Percentiles rank a stretch among this genome's conserved stretches.
These are phyloP conservation scores for Ilyonectria robusta DNA, from an alignment of 2,329 filamentous ascomycete genomes.

Conservation along the genomic window DNA sequence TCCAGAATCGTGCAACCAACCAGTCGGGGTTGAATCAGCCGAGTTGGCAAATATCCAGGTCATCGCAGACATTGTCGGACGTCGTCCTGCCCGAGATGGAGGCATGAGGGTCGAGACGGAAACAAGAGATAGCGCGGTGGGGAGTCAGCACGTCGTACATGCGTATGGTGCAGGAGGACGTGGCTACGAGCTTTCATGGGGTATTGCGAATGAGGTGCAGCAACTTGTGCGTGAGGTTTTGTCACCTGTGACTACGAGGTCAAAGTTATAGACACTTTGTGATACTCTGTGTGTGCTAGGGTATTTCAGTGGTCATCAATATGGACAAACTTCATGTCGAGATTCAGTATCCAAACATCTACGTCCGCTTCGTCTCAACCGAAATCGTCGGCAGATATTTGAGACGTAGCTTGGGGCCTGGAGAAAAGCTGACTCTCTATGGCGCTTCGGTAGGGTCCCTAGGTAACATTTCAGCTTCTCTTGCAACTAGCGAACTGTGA, in stretches of 20 bases:
- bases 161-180: slow-evolving; percentile 73
- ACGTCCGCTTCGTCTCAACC: not conserved
- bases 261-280: slow-evolving; percentile 27
- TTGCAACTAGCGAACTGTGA: not conserved
- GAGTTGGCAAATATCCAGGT: slow-evolving; percentile 53
- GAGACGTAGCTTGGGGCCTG: not conserved
- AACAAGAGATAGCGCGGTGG: slow-evolving; percentile 22
- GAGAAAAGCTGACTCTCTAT: not conserved
- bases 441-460: slow-evolving; percentile 52
- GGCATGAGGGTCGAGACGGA: slow-evolving; percentile 60
- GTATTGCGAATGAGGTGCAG: slow-evolving; percentile 66
- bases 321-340: not conserved
- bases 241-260: not conserved
- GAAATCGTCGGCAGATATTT: not conserved
- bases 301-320: not conserved
- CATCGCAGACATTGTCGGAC: slow-evolving; percentile 61
- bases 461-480: slow-evolving; percentile 13
- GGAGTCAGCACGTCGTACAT: slow-evolving; percentile 58
- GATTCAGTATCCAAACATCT: too few species aligned
- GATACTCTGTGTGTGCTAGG: not conserved
- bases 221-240: slow-evolving; percentile 33
- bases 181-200: slow-evolving; percentile 74
- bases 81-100: slow-evolving; percentile 61
- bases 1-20: slow-evolving; percentile 25
- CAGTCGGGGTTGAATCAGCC: not conserved